Conservation (phyloP, 148 eudicot species). For the Chenopodium album region DNA sequence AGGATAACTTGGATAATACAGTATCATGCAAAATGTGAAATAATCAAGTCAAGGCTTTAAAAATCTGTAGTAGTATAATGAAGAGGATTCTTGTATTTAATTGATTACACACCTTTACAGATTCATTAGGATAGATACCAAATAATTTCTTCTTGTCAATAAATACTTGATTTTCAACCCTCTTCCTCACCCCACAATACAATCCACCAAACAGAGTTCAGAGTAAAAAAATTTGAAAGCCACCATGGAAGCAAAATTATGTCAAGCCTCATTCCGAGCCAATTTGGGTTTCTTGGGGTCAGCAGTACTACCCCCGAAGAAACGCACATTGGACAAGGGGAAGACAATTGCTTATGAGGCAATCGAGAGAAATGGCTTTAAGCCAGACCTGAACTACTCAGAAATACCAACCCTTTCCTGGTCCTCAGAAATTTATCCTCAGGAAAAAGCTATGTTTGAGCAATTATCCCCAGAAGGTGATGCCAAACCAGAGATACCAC, state of each 20-base stretch:
- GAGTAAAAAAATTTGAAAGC: background rate
- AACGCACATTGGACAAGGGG: constrained; percentile 5
- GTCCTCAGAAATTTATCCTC: background rate
- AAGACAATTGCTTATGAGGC: constrained; percentile 16
- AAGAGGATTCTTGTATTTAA: no score
- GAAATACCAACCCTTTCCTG: background rate
- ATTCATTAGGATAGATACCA: constrained; percentile 11
- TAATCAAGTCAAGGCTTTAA: no score
- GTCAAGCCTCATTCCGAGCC: background rate
- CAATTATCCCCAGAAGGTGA: background rate
- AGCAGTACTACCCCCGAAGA: constrained; percentile 8
- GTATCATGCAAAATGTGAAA: no score
- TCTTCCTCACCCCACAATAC: background rate
- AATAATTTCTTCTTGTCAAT: constrained; percentile 10
- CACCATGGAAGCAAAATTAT: constrained; percentile 14
- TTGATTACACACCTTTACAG: background rate
- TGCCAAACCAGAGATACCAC: background rate
- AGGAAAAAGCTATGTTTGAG: background rate
- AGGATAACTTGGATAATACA: no score
- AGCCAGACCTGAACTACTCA: background rate
- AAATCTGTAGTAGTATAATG: no score
- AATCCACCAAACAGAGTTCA: background rate
- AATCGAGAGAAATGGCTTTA: background rate
- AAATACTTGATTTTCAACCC: constrained; percentile 5
- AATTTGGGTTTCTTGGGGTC: background rate